These are phyloP conservation scores for Cinnamomum chago DNA, from an alignment of 164 flowering plant genomes.

Conservation along the genomic window DNA sequence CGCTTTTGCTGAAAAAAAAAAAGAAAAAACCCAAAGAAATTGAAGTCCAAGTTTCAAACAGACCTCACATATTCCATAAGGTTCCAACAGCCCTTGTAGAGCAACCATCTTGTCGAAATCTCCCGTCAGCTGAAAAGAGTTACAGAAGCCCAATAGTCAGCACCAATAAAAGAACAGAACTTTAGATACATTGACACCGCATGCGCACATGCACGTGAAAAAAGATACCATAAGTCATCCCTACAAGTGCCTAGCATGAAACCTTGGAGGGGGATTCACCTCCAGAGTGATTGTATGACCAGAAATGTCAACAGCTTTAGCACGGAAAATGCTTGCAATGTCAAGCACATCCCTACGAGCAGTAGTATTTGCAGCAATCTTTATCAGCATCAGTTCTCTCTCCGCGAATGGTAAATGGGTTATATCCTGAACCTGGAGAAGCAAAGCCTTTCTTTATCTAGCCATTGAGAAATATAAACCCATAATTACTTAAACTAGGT, in stretches of 20 bases:
- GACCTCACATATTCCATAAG: conserved; percentile 99
- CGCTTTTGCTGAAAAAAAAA: too few relatives aligned
- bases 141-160: conserved; percentile 6
- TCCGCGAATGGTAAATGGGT: conserved; percentile 94
- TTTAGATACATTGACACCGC: not conserved
- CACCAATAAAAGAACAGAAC: not conserved
- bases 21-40: too few relatives aligned
- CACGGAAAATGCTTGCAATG: conserved; percentile 89
- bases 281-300: conserved; percentile 92
- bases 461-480: not conserved
- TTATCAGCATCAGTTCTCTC: conserved; percentile 91
- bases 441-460: conserved; percentile 8
- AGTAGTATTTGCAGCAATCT: conserved; percentile 79
- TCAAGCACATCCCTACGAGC: conserved; percentile 94
- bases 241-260: not conserved
- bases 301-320: conserved; percentile 93
- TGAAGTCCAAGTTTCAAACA: conserved; percentile 11
- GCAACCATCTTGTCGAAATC: conserved; percentile 96
- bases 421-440: conserved; percentile 71
- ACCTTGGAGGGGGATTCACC: conserved; percentile 31
- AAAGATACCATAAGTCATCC: too few relatives aligned
- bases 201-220: too few relatives aligned
- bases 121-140: conserved; percentile 69
- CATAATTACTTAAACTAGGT: not conserved
- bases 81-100: conserved; percentile 85